A percentile compares a stretch with the other conserved stretches of the same genome.
phyloP scores from a whole-genome alignment of 148 eudicot species.

The Hydrangea macrophylla region DNA sequence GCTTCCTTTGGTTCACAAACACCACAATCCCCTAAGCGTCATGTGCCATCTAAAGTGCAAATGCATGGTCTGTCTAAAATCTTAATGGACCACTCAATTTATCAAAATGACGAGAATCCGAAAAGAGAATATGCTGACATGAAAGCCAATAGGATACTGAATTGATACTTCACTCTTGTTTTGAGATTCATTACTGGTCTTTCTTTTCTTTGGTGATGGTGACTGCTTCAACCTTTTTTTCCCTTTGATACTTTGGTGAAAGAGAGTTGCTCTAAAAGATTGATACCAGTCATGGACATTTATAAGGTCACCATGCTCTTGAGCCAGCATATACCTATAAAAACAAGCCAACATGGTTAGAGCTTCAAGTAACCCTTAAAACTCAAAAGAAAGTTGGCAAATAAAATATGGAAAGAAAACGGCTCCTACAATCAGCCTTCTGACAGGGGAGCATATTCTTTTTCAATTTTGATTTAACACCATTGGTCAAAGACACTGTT shows the following conservation, averaged over 20 bases:
- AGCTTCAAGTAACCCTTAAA: not conserved
- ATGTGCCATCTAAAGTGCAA: not conserved
- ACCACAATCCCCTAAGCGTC: not conserved
- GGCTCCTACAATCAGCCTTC: no score
- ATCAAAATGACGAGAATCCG: not conserved
- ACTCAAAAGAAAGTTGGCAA: not conserved
- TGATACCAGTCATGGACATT: slow-evolving; percentile 91
- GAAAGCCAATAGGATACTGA: slow-evolving; percentile 64
- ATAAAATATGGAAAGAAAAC: no score
- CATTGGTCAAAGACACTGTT: no score
- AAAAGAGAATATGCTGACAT: not conserved
- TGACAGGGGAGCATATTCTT: no score
- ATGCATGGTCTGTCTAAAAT: not conserved
- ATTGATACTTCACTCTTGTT: slow-evolving; percentile 53
- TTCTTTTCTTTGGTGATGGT: slow-evolving; percentile 74
- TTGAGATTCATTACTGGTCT: slow-evolving; percentile 27
- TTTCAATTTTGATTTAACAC: no score
- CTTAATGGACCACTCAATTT: not conserved
- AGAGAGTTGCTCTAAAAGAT: slow-evolving; percentile 64
- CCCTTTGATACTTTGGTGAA: slow-evolving; percentile 28
- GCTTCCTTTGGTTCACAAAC: not conserved
- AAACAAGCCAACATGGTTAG: not conserved
- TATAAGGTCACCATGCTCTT: slow-evolving; percentile 91
- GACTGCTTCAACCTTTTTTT: slow-evolving; percentile 49
- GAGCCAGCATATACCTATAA: slow-evolving; percentile 73